Conservation (phyloP, 2,329 filamentous ascomycete genomes). For the Emergomyces africanus region DNA sequence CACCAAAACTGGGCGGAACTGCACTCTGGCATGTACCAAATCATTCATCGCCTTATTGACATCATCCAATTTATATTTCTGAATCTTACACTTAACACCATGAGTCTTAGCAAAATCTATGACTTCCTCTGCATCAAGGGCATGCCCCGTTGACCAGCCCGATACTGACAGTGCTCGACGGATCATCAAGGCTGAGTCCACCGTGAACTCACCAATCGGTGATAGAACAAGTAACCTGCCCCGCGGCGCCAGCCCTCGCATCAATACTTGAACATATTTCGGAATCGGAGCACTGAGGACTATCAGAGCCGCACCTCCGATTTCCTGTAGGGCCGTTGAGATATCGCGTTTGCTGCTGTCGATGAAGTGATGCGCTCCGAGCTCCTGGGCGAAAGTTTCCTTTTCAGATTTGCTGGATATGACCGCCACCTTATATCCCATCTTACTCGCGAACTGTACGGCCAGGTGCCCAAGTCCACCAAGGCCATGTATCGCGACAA, state of each 20-base stretch:
- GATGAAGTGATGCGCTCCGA: slow-evolving; percentile 47
- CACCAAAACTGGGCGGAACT: slow-evolving; percentile 40
- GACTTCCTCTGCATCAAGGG: slow-evolving; percentile 40
- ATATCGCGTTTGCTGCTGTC: slow-evolving; percentile 29
- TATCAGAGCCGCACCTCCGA: slow-evolving; percentile 25
- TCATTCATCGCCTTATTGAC: slow-evolving; percentile 37
- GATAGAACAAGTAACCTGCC: slow-evolving; percentile 26
- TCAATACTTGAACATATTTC: slow-evolving; percentile 20
- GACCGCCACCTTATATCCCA: slow-evolving; percentile 41
- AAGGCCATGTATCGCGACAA: slow-evolving; percentile 40
- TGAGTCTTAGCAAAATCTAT: slow-evolving; percentile 38
- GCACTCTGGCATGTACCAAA: slow-evolving; percentile 37
- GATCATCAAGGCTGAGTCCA: slow-evolving; percentile 18
- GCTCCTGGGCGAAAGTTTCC: slow-evolving; percentile 39
- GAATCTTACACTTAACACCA: slow-evolving; percentile 39
- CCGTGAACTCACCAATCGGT: slow-evolving; percentile 13
- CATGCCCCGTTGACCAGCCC: slow-evolving; percentile 42
- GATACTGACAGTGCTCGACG: slow-evolving; percentile 34
- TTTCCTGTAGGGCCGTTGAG: slow-evolving; percentile 20
- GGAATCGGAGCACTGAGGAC: slow-evolving; percentile 26
- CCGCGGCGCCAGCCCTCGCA: slow-evolving; percentile 21
- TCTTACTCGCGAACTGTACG: slow-evolving; percentile 39
- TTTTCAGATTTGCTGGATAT: slow-evolving; percentile 38
- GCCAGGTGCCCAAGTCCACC: slow-evolving; percentile 42
- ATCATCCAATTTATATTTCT: slow-evolving; percentile 40